Conservation (phyloP, 768 basidiomycete species). For the Rhodotorula taiwanensis region DNA sequence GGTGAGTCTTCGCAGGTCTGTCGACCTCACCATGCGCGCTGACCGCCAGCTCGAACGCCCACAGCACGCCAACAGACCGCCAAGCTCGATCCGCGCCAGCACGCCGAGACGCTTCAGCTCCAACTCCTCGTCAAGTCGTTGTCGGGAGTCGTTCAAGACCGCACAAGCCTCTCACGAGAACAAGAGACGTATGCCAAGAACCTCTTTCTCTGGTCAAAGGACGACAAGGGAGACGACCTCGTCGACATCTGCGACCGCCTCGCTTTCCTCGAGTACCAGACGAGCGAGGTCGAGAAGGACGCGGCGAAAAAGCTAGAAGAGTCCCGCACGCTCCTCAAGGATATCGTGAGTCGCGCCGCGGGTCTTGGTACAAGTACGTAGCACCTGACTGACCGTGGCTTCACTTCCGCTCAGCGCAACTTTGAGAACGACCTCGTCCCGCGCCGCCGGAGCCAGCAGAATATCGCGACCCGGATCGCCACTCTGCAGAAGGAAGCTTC, state of each 20-base stretch:
- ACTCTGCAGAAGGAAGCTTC: conserved; percentile 1
- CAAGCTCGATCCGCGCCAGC: conserved; percentile 4
- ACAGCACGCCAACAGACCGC: background rate
- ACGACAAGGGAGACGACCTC: conserved; percentile 18
- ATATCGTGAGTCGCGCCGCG: too few species aligned
- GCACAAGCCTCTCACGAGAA: conserved; percentile 22
- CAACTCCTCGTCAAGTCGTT: conserved; percentile 34
- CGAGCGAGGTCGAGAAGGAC: conserved; percentile 28
- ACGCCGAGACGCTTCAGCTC: conserved; percentile 24
- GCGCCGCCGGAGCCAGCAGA: conserved; percentile 16
- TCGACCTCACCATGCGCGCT: background rate
- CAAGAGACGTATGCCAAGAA: conserved; percentile 22
- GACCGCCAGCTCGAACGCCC: too few species aligned
- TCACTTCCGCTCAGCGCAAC: too few species aligned
- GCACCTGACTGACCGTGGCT: too few species aligned
- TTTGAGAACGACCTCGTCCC: conserved; percentile 37
- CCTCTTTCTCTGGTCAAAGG: conserved; percentile 18
- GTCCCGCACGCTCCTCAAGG: conserved; percentile 31
- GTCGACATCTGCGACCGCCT: conserved; percentile 36
- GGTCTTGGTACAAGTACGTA: too few species aligned
- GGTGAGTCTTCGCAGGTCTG: background rate
- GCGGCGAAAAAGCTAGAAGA: conserved; percentile 27
- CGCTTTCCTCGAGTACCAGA: conserved; percentile 29
- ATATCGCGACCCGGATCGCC: conserved; percentile 16
- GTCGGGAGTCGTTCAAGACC: conserved; percentile 14